Evolutionary conservation across 179 eudicot species (phyloP), one percentile per base, ranked within the genome.

Genomic region (Kewa caespitosa): DNA sequence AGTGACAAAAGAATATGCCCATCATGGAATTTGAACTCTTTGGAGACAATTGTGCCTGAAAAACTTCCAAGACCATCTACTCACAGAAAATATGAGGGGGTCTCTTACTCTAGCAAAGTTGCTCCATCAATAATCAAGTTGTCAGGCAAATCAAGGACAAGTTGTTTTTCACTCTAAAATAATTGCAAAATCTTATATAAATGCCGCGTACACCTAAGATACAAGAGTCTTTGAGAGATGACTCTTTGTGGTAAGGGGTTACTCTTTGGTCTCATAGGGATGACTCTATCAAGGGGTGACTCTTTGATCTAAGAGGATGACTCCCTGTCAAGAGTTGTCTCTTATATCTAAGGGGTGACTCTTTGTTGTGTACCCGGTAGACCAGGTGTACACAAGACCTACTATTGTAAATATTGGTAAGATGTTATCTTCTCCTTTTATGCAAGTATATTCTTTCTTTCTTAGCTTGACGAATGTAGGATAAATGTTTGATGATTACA

Each of bases 41-140:
- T 88, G 6, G 98, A 94, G 74, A 92, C 88, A 4, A 83, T 94
- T 70, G 96, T 94, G 70, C 98, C 98, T 30, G 98, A 94, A 64
- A 86, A 94, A 55, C 86, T 94, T 1, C 98, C 98, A 8, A 81
- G 98, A 77, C 96, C 94, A 30, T 81, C 83, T 38, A 81, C 85
- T 67, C 85, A 67, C 50, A 89, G 92, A 36, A 83, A 83, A 33
- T 89, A 90, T 92, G 96, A 90, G 74, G 70, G 75, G 0, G 89
- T 88, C 32, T 89, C 81, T 17, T 76, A 43, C 33, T 28, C 73
- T 66, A 9, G 67, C 28, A 65, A 72, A n/a, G n/a, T 69, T 6
- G 89, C 91, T 50, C 93, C 89, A 1, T 8, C 76, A 0, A n/a
- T n/a, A n/a, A 52, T 78, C 48, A 78, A 80, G 62, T 61, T 55